Conservation (phyloP, 805 yeast species). For the Scheffersomyces stipitis region DNA sequence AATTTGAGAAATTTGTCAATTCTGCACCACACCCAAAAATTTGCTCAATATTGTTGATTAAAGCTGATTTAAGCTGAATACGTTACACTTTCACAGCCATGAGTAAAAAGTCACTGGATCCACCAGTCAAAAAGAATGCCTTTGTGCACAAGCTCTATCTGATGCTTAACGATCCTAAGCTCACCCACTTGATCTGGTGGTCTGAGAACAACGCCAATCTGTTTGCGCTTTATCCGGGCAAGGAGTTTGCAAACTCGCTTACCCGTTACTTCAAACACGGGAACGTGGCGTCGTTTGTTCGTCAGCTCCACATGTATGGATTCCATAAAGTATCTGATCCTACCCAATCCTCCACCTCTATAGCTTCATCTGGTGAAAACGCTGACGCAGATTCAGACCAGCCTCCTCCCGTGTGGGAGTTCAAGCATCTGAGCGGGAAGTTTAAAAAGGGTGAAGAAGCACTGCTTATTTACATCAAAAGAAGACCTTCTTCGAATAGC, state of each 20-base stretch:
- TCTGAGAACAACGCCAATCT: slow-evolving; percentile 47
- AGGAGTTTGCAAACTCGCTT: slow-evolving; percentile 59
- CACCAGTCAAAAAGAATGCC: slow-evolving; percentile 50
- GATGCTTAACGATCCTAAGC: slow-evolving; percentile 36
- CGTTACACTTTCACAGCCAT: slow-evolving; percentile 7
- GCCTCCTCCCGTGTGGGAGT: slow-evolving; percentile 50
- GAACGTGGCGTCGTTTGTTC: slow-evolving; percentile 87
- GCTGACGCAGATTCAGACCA: slow-evolving; percentile 14
- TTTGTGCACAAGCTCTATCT: slow-evolving; percentile 52
- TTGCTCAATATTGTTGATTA: too few species aligned
- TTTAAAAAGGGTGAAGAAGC: slow-evolving; percentile 49
- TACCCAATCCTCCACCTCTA: slow-evolving; percentile 7
- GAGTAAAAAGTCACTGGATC: slow-evolving; percentile 27
- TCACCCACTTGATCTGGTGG: slow-evolving; percentile 45
- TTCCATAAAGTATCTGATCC: slow-evolving; percentile 77
- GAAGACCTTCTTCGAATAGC: slow-evolving; percentile 44
- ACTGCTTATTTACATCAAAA: slow-evolving; percentile 44
- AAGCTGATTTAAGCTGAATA: too few species aligned
- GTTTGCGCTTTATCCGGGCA: slow-evolving; percentile 63
- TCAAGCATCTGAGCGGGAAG: slow-evolving; percentile 52
- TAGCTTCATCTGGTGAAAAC: slow-evolving; percentile 4
- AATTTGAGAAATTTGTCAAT: too few species aligned
- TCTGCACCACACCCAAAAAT: too few species aligned
- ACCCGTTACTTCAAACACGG: slow-evolving; percentile 90
- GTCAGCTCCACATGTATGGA: slow-evolving; percentile 95